Conservation (phyloP, 1,139 yeast genomes). For the Taiozyma sp. region DNA sequence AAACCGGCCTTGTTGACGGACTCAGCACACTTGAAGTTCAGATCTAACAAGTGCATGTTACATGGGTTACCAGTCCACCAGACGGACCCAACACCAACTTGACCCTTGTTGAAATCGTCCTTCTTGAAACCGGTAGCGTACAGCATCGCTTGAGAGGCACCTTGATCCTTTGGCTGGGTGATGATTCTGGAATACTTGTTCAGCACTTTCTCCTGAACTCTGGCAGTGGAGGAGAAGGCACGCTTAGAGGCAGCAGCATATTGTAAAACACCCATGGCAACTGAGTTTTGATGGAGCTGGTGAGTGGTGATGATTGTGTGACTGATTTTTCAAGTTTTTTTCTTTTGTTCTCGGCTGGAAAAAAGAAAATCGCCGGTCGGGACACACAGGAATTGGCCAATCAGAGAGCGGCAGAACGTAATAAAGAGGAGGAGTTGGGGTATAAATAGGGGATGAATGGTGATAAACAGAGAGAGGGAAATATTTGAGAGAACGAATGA, state of each 20-base stretch:
- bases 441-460: too few species aligned
- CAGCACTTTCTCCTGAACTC: slow-evolving; percentile 38
- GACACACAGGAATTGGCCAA: slow-evolving; percentile 11
- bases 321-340: neutral
- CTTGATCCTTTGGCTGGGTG: slow-evolving; percentile 91
- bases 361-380: slow-evolving; percentile 5
- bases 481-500: too few species aligned
- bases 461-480: too few species aligned
- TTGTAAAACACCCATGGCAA: slow-evolving; percentile 8
- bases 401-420: slow-evolving; percentile 15
- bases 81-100: slow-evolving; percentile 92
- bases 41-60: slow-evolving; percentile 89
- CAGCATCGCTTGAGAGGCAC: slow-evolving; percentile 99
- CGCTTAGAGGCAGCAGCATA: slow-evolving; percentile 9
- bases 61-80: slow-evolving; percentile 99
- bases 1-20: slow-evolving; percentile 86
- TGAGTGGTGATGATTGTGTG: slow-evolving; percentile 1
- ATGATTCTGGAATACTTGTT: slow-evolving; percentile 83
- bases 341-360: slow-evolving; percentile 1
- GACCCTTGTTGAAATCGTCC: slow-evolving; percentile 78
- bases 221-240: slow-evolving; percentile 19
- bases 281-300: neutral
- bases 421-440: neutral
- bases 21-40: slow-evolving; percentile 69
- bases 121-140: slow-evolving; percentile 92